Evolutionary conservation across 208 protist species (phyloP), one percentile per base, ranked within the genome.

Genomic region (Novymonas esmeraldas): DNA sequence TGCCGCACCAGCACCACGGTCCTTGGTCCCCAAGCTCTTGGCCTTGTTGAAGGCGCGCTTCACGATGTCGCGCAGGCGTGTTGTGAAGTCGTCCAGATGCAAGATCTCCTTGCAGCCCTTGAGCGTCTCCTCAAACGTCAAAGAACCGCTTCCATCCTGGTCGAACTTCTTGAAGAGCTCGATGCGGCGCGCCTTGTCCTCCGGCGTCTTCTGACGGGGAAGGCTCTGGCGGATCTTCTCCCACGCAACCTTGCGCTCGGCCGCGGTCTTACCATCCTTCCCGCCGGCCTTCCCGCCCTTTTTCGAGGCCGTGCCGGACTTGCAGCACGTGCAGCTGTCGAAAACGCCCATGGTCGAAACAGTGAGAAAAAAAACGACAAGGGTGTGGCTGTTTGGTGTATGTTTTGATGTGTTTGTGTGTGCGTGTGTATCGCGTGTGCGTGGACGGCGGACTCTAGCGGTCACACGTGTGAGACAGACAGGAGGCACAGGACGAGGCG

Each of bases 41-140:
- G 87, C 86, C 69, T 89, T 89, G 58, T 90, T 74, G 79, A 89
- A 95, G 20, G 90, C 85, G 61, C 90, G 79, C 87, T 89, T 89
- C 39, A 86, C 81, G 52, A 90, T 84, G 51, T 86, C 85, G 22
- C 61, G 82, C 49, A 89, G 68, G 28, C 66, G 85, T 24, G 71
- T 80, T 16, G 85, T 90, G 64, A 90, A 78, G 39, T 85, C 76
- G 24, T 88, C 76, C 36, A 92, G 58, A n/a, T n/a, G n/a, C n/a
- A n/a, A n/a, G n/a, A n/a, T n/a, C n/a, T n/a, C n/a, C n/a, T n/a
- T n/a, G n/a, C 73, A 74, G 41, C 85, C 90, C 45, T 76, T 54
- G 67, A 87, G 80, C 29, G 76, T 52, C 74, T 95, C 87, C 20
- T 84, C 82, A 50, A 89, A 69, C 20, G 70, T 82, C 44, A 96